A percentile compares a stretch with the other conserved stretches of the same genome.
Conservation (phyloP, 1,139 yeast species). For the Suzukiozyma palmioleophila region DNA sequence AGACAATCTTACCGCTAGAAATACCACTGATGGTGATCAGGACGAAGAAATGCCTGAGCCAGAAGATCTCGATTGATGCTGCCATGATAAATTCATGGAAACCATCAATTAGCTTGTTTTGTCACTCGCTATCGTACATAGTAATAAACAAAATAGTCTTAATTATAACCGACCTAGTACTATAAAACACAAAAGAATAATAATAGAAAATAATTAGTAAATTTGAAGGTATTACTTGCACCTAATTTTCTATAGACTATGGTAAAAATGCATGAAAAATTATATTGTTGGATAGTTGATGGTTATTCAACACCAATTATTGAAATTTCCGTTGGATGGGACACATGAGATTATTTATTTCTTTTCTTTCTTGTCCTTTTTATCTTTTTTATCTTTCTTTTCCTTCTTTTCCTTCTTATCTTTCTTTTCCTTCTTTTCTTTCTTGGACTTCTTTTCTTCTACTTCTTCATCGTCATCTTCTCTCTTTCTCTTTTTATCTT, state of each 20-base stretch:
- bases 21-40: constrained; percentile 7
- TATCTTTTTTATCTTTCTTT: constrained; percentile 35
- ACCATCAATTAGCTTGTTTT: too few species aligned
- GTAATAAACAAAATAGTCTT: constrained; percentile 1
- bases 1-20: not conserved
- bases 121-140: not conserved
- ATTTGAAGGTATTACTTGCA: constrained; percentile 1
- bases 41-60: constrained; percentile 17
- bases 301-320: not conserved
- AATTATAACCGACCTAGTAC: constrained; percentile 2
- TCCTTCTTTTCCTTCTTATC: constrained; percentile 35
- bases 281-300: not conserved
- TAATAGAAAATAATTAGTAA: constrained; percentile 1
- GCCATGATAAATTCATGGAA: too few species aligned
- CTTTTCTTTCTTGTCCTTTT: constrained; percentile 40
- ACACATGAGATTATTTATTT: constrained; percentile 22
- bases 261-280: constrained; percentile 2
- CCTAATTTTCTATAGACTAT: constrained; percentile 1
- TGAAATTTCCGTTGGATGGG: not conserved
- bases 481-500: constrained; percentile 29
- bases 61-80: constrained; percentile 14
- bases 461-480: constrained; percentile 27
- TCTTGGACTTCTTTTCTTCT: constrained; percentile 46
- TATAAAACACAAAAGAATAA: constrained; percentile 1
- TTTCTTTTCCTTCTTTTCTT: constrained; percentile 39